Percentiles rank a stretch among this genome's conserved stretches.
Conservation (phyloP, 2,329 filamentous ascomycete species). For the Phaeosphaeriaceae sp. region DNA sequence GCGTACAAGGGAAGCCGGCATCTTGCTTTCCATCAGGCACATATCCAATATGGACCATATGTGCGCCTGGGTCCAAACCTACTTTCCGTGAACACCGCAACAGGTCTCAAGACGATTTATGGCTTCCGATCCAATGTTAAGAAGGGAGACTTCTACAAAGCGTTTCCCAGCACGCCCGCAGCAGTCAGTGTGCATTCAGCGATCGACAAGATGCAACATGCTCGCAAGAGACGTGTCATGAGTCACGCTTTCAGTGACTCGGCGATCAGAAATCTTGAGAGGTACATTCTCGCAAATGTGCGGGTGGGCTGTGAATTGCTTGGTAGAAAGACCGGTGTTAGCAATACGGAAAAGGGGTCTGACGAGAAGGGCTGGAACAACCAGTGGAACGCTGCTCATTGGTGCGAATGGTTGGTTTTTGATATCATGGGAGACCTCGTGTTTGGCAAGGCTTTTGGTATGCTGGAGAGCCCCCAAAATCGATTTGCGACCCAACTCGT, state of each 20-base stretch:
- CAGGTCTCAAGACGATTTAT: conserved; percentile 58
- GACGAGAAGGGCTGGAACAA: conserved; percentile 49
- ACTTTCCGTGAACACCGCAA: conserved; percentile 76
- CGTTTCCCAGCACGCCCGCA: conserved; percentile 53
- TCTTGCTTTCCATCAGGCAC: conserved; percentile 73
- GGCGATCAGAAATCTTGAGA: conserved; percentile 56
- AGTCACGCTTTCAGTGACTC: conserved; percentile 55
- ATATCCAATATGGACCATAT: conserved; percentile 72
- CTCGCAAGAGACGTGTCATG: conserved; percentile 55
- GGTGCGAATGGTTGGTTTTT: conserved; percentile 56
- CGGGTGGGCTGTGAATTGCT: conserved; percentile 49
- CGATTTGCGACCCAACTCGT: conserved; percentile 52
- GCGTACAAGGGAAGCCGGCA: conserved; percentile 78
- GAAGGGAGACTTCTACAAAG: conserved; percentile 58
- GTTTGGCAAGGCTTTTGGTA: conserved; percentile 54
- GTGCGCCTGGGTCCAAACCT: conserved; percentile 83
- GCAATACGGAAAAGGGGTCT: conserved; percentile 7
- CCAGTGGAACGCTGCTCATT: conserved; percentile 54
- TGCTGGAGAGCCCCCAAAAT: conserved; percentile 51
- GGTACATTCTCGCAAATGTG: conserved; percentile 54
- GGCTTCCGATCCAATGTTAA: conserved; percentile 56
- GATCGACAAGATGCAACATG: conserved; percentile 55
- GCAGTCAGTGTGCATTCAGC: conserved; percentile 54
- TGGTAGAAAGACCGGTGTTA: conserved; percentile 22
- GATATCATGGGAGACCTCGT: conserved; percentile 61